A percentile compares a stretch with the other conserved stretches of the same genome.
Evolutionary conservation across 2,329 filamentous ascomycete species (phyloP).

Genomic region (Fusarium tjaetaba): DNA sequence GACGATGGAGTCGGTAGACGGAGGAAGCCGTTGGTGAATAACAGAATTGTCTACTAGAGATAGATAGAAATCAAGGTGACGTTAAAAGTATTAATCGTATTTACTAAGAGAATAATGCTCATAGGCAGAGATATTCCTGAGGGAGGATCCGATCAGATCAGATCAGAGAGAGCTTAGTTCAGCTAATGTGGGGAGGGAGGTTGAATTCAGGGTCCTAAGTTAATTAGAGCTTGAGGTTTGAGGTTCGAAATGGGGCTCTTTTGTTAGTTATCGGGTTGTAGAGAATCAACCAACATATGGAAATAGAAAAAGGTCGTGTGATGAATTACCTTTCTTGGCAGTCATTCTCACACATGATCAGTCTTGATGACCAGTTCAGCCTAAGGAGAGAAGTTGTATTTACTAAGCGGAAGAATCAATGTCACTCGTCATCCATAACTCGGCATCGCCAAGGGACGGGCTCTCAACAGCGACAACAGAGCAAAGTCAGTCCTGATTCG

Average conservation of each 20-base stretch:
- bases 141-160: not conserved
- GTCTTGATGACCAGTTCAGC: not conserved
- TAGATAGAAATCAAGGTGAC: not conserved
- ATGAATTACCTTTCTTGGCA: conserved; percentile 19
- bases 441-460: not conserved
- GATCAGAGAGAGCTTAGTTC: conserved; percentile 13
- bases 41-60: not conserved
- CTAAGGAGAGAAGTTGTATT: not conserved
- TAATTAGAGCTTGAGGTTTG: conserved; percentile 11
- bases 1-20: not conserved
- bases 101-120: not conserved
- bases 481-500: conserved; percentile 8
- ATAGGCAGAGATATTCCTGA: not conserved
- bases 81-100: not conserved
- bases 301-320: conserved; percentile 13
- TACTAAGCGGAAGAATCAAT: not conserved
- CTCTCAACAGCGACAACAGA: not conserved
- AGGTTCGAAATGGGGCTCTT: conserved; percentile 5
- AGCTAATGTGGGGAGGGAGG: conserved; percentile 25
- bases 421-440: conserved; percentile 10
- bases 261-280: not conserved
- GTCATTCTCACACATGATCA: not conserved
- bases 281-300: not conserved
- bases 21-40: not conserved
- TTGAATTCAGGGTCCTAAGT: conserved; percentile 22